These are phyloP conservation scores for Candida sonorensis DNA, from an alignment of 805 yeast species.

Conservation along the genomic window DNA sequence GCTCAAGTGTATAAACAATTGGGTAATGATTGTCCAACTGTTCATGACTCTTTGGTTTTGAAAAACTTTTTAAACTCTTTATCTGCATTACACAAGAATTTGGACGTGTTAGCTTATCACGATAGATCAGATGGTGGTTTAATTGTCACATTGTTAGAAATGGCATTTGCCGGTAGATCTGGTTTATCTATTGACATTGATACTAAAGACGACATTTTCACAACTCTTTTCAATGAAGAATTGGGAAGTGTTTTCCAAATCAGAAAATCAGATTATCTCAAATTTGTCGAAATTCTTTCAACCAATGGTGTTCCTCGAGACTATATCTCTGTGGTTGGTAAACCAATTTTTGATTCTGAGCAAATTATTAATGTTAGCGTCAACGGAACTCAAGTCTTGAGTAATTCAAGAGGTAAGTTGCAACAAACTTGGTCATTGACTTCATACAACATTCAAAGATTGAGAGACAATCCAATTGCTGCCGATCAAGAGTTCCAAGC, in stretches of 20 bases:
- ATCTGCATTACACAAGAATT: constrained; percentile 59
- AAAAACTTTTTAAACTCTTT: constrained; percentile 67
- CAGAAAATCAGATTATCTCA: constrained; percentile 39
- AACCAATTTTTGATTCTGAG: constrained; percentile 47
- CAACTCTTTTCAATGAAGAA: constrained; percentile 82
- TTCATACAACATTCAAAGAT: constrained; percentile 80
- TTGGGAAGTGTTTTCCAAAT: constrained; percentile 96
- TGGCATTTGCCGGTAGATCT: constrained; percentile 94
- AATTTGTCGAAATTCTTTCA: constrained; percentile 50
- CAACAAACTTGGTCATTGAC: constrained; percentile 85
- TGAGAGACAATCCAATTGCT: constrained; percentile 90
- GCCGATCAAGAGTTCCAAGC: constrained; percentile 80
- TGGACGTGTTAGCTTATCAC: constrained; percentile 79
- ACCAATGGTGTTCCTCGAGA: constrained; percentile 50
- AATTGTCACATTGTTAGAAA: constrained; percentile 76
- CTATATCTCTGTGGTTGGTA: constrained; percentile 59
- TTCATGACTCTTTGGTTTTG: constrained; percentile 56
- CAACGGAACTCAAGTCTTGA: constrained; percentile 41
- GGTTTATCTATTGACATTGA: constrained; percentile 61
- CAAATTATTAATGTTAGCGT: constrained; percentile 39
- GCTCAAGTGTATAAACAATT: constrained; percentile 90
- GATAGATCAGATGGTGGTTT: constrained; percentile 97
- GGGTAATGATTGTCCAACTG: constrained; percentile 80
- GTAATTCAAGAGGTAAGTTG: constrained; percentile 56
- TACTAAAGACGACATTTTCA: constrained; percentile 32